Base-by-base conservation (phyloP, 768 basidiomycete species). In the Cantharellus cinnabarinus region DNA sequence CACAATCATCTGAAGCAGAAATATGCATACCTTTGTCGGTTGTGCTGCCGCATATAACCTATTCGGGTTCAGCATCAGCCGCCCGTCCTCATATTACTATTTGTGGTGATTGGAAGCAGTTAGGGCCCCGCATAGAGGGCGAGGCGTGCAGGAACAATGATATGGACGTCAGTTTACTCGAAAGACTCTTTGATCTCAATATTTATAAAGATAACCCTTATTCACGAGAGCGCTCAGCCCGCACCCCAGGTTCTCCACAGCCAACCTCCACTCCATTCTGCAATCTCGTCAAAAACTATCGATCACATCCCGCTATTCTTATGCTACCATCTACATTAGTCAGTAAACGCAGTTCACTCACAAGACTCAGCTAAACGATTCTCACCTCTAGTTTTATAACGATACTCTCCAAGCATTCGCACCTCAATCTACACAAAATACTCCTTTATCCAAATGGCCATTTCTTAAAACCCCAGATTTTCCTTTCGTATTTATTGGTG, bases 31-130 rank as follows among this genome's bases (percentile, higher is more conserved):
- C 52, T 7, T 37, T 54, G 10, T 14, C 10, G 10, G 52, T 54
- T 37, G 52, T 54, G 14, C 7, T 37, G 10, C 52, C 52, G 35
- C 10, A 10, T 10, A 10, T 37, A 7, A 10, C 52, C 10, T 48
- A 10, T 29, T 37, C 7, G 1, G 1, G 10, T 37, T 14, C 1
- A 1, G 14, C 52, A 7, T 10, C 52, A 10, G 52, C 35, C 10
- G 10, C 7, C 35, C 7, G 10, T 10, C 52, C 82, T 0, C 80
- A 78, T 55, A 67, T 85, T 34, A 67, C 85, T 2, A 70, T 86
- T 0, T 77, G 80, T 1, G 83, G 83, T 0, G 83, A 86, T 63
- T 81, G 78, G 0, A 81, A 80, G 67, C 83, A 85, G 63, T 72
- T 85, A 5, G 81, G 83, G 0, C 83, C 83, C 0, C 78, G 83